A percentile compares a stretch with the other conserved stretches of the same genome.
phyloP scores from a whole-genome alignment of 768 basidiomycete species.

The Termitomyces sp. region DNA sequence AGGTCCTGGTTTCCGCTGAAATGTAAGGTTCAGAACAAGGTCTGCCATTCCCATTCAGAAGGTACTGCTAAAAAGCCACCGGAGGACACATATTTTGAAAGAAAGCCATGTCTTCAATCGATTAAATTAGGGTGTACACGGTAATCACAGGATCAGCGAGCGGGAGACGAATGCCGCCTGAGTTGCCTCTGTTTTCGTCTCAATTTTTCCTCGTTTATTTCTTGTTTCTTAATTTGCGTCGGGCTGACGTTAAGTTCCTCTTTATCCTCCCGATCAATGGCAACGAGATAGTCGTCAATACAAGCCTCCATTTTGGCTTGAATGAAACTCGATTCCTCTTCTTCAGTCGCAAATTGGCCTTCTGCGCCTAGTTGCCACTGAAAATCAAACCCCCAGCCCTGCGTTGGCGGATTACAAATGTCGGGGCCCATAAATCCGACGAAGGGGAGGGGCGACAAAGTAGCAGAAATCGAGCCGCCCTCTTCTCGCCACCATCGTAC shows the following conservation, averaged over 20 bases:
- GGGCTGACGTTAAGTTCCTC: conserved; percentile 56
- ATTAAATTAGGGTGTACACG: neutral
- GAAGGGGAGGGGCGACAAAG: conserved; percentile 29
- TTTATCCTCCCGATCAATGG: conserved; percentile 40
- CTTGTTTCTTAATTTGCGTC: conserved; percentile 66
- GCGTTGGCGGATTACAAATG: conserved; percentile 17
- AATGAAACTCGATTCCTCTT: conserved; percentile 27
- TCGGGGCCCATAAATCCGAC: conserved; percentile 6
- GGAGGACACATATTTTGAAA: neutral
- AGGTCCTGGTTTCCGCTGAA: neutral
- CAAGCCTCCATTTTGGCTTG: conserved; percentile 68
- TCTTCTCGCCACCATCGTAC: conserved; percentile 85
- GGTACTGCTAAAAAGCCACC: neutral
- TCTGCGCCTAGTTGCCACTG: conserved; percentile 50
- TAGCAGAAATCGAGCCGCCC: conserved; percentile 55
- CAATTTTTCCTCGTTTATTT: conserved; percentile 32
- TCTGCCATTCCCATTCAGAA: neutral
- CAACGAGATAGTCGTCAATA: conserved; percentile 49
- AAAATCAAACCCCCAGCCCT: conserved; percentile 84
- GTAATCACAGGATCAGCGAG: neutral
- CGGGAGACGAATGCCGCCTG: conserved; percentile 12
- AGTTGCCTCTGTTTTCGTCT: conserved; percentile 29
- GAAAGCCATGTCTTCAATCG: neutral
- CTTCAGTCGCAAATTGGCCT: conserved; percentile 16
- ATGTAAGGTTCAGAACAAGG: neutral